Evolutionary conservation across 2,329 filamentous ascomycete genomes (phyloP), one percentile per base, ranked within the genome.

Genomic region (Cytospora paraplurivora): DNA sequence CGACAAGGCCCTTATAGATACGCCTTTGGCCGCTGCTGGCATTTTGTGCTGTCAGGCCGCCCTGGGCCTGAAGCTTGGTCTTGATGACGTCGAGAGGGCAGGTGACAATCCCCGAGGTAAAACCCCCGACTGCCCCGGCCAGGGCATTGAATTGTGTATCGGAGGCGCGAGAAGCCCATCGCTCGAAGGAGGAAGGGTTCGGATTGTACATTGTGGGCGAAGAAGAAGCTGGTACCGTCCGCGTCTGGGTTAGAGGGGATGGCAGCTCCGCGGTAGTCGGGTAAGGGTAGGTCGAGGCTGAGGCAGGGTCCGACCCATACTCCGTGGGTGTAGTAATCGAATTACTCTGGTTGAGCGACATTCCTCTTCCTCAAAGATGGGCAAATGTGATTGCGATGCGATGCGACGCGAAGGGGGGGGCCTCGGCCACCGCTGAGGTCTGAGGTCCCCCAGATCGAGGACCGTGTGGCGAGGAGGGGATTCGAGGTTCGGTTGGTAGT

Each of bases 11-110:
- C 67, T 89, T 88, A 75, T 99, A 99, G 56, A 95, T 79, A 81
- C 79, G 81, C 27, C 79, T 76, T 65, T 83, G 81, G 34, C 79
- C 80, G 34, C 78, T 80, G 74, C 80, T 79, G 60, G 75, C 81
- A 67, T 79, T 79, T 70, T 78, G 82, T 68, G 78, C 83, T 69
- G 76, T 69, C 76, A 96, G 96, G 21, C 92, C 91, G 67, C 94
- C 94, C 75, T 98, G 95, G 17, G 93, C 94, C 76, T 99, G 95
- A 66, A 99, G 79, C 77, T 97, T 98, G 52, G 95, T 99, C 81
- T 99, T 99, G 77, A 99, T 98, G 67, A 99, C 95, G 81, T 99
- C 95, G 70, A 99, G 88, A 50, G 95, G 95, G 75, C 95, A 99
- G 59, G 94, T 98, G 68, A 97, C 91, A 62, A 99, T 86, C 57